These are phyloP conservation scores for Juncus effusus DNA, from an alignment of 176 grass and related monocot genomes.

Conservation along the genomic window DNA sequence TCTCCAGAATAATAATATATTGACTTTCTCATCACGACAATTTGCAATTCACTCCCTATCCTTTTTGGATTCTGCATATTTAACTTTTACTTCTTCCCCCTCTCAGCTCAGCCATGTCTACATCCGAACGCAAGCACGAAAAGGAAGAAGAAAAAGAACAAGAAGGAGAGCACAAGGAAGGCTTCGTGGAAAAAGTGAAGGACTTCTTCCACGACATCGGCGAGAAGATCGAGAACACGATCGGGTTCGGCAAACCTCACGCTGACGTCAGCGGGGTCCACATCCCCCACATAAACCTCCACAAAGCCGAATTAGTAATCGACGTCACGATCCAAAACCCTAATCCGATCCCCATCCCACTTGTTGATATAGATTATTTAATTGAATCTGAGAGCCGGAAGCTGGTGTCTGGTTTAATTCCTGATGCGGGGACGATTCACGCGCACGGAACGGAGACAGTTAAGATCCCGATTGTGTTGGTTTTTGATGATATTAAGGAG, in stretches of 20 bases:
- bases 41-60: background rate
- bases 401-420: constrained; percentile 86
- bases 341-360: constrained; percentile 90
- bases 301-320: constrained; percentile 79
- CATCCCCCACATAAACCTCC: constrained; percentile 71
- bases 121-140: constrained; percentile 33
- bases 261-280: constrained; percentile 78
- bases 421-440: constrained; percentile 87
- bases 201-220: constrained; percentile 97
- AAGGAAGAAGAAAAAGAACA: constrained; percentile 16
- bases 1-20: background rate
- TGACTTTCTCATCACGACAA: constrained; percentile 11
- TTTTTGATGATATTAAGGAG: constrained; percentile 70
- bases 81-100: too few relatives aligned
- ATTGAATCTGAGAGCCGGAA: constrained; percentile 91
- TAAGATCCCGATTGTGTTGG: constrained; percentile 75
- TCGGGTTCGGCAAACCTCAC: constrained; percentile 88
- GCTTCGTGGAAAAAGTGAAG: constrained; percentile 82
- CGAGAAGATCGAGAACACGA: constrained; percentile 77
- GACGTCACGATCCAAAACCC: constrained; percentile 91
- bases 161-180: constrained; percentile 27
- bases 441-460: constrained; percentile 82
- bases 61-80: too few relatives aligned
- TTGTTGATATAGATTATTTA: constrained; percentile 93
- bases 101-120: constrained; percentile 13